These are phyloP conservation scores for Clitocybe nebularis DNA, from an alignment of 1,284 basidiomycete species.

Conservation along the genomic window DNA sequence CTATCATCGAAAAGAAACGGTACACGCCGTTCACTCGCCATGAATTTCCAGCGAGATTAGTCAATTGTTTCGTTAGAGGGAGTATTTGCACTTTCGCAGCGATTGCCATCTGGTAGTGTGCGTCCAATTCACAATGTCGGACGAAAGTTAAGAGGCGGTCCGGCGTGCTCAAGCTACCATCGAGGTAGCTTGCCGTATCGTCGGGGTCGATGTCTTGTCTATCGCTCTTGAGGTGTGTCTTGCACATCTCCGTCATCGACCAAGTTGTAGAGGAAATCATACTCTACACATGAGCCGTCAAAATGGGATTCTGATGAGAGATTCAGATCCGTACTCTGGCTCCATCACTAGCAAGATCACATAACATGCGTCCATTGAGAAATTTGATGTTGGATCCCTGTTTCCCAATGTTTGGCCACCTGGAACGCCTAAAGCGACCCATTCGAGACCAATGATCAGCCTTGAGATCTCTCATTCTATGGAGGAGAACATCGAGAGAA, in stretches of 20 bases:
- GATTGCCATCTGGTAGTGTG: constrained; percentile 96
- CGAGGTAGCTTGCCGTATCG: constrained; percentile 90
- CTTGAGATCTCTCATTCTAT: constrained; percentile 88
- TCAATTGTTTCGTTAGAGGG: constrained; percentile 85
- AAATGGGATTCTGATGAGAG: too few species aligned
- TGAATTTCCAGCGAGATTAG: constrained; percentile 95
- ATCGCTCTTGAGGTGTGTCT: constrained; percentile 81
- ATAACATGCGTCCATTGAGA: constrained; percentile 83
- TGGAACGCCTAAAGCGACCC: constrained; percentile 85
- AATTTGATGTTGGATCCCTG: constrained; percentile 86
- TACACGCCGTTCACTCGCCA: constrained; percentile 55
- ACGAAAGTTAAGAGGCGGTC: constrained; percentile 86
- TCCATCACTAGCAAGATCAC: constrained; percentile 91
- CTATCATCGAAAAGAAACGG: neutral
- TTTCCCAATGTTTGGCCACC: constrained; percentile 78
- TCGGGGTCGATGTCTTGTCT: constrained; percentile 95
- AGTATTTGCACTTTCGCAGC: constrained; percentile 80
- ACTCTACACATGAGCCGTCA: constrained; percentile 56
- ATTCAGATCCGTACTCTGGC: constrained; percentile 69
- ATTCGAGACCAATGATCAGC: constrained; percentile 93
- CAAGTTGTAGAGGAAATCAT: constrained; percentile 97
- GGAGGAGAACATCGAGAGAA: constrained; percentile 86
- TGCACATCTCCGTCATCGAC: constrained; percentile 97
- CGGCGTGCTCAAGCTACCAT: constrained; percentile 76
- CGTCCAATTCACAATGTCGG: constrained; percentile 89